phyloP scores from a whole-genome alignment of 179 eudicot genomes.

The Beta corolliflora region DNA sequence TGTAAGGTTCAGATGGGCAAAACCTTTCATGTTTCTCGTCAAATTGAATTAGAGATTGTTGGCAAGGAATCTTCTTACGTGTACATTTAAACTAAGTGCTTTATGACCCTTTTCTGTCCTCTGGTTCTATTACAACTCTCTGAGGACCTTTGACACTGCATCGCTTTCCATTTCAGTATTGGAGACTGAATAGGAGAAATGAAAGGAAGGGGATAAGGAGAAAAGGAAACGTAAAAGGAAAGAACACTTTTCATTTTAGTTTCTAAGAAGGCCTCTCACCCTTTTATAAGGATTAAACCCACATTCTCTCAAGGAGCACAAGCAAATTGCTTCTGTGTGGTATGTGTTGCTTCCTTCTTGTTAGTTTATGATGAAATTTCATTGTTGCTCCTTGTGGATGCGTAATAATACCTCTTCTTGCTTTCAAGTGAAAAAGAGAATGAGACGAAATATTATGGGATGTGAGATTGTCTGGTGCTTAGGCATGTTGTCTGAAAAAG shows the following conservation, averaged over 20 bases:
- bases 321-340: not conserved
- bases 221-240: not conserved
- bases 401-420: not conserved
- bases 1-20: not conserved
- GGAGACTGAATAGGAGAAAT: not conserved
- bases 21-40: not conserved
- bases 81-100: not conserved
- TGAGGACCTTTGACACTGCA: not conserved
- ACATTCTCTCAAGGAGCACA: not conserved
- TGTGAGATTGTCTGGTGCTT: not conserved
- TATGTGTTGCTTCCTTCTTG: not conserved
- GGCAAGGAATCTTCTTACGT: not conserved
- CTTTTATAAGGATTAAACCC: not conserved
- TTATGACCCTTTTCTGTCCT: not conserved
- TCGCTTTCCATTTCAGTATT: not conserved
- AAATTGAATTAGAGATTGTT: not conserved
- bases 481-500: not conserved
- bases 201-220: not conserved
- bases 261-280: not conserved
- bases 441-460: not conserved
- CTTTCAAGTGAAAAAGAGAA: not conserved
- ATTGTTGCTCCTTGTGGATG: not conserved
- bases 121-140: not conserved
- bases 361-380: not conserved
- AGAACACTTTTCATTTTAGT: too few species aligned